Percentiles rank a stretch among this genome's conserved stretches.
Evolutionary conservation across 495 filamentous ascomycete species (phyloP).

Genomic region (Glonium stellatum): DNA sequence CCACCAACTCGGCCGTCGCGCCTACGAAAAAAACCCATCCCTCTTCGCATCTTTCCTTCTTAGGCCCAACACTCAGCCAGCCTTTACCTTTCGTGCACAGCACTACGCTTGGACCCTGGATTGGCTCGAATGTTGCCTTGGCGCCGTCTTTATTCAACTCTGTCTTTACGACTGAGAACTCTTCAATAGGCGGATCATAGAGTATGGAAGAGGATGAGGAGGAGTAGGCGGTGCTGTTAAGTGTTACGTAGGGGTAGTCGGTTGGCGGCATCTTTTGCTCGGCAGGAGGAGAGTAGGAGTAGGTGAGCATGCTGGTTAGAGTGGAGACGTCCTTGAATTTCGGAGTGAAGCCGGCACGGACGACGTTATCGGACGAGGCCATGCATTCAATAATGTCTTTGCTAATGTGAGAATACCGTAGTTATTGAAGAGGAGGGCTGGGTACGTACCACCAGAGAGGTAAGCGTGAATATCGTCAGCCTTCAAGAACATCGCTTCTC

Average conservation of each 20-base stretch:
- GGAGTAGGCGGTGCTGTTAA: constrained; percentile 72
- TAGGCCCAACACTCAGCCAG: constrained; percentile 72
- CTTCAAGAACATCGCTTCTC: constrained; percentile 92
- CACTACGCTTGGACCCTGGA: constrained; percentile 85
- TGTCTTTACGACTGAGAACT: constrained; percentile 85
- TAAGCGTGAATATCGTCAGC: constrained; percentile 98
- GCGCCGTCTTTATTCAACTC: constrained; percentile 61
- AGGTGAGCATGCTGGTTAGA: constrained; percentile 87
- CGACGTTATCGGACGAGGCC: constrained; percentile 95
- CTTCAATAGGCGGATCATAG: constrained; percentile 94
- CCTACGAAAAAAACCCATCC: constrained; percentile 91
- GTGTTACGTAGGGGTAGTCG: constrained; percentile 74
- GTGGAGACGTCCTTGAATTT: constrained; percentile 97
- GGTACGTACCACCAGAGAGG: constrained; percentile 53
- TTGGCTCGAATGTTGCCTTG: constrained; percentile 76
- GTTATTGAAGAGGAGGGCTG: neutral
- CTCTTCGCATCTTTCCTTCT: constrained; percentile 62
- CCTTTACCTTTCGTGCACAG: constrained; percentile 82
- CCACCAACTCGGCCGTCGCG: constrained; percentile 72
- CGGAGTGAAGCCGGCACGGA: constrained; percentile 92
- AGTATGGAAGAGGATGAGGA: constrained; percentile 61
- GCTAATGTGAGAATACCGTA: neutral
- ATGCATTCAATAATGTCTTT: constrained; percentile 95
- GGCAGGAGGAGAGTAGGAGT: constrained; percentile 84
- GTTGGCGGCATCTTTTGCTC: constrained; percentile 85